A percentile compares a stretch with the other conserved stretches of the same genome.
Evolutionary conservation across 495 filamentous ascomycete genomes (phyloP).

Genomic region (Penicillium argentinense): DNA sequence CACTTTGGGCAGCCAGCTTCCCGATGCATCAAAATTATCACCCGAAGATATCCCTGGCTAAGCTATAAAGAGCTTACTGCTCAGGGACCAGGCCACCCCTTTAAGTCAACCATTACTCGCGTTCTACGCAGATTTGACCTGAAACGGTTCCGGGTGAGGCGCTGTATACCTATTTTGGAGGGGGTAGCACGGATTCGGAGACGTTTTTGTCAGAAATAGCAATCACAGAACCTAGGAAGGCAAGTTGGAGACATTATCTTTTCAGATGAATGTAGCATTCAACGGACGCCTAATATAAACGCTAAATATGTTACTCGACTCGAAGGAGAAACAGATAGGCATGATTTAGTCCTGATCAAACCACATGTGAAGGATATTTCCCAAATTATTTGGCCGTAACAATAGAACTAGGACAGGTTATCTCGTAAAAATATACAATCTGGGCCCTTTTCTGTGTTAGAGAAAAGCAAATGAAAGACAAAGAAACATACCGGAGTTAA

Average conservation of each 20-base stretch:
- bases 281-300: background rate
- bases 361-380: no score
- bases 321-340: background rate
- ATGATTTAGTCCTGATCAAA: background rate
- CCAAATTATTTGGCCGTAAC: no score
- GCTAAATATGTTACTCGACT: background rate
- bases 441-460: no score
- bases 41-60: background rate
- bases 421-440: no score
- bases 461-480: no score
- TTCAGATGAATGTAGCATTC: background rate
- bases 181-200: background rate
- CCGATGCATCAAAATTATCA: background rate
- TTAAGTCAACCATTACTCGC: background rate
- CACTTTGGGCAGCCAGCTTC: no score
- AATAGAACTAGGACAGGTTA: no score
- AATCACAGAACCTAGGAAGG: background rate
- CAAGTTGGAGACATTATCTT: background rate
- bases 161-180: no score
- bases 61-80: background rate
- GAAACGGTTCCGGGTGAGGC: no score
- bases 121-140: no score
- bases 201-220: background rate
- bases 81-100: background rate
- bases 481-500: no score